Evolutionary conservation across 139 green algal genomes (phyloP), one percentile per base, ranked within the genome.

Genomic region (Chlorella sorokiniana): DNA sequence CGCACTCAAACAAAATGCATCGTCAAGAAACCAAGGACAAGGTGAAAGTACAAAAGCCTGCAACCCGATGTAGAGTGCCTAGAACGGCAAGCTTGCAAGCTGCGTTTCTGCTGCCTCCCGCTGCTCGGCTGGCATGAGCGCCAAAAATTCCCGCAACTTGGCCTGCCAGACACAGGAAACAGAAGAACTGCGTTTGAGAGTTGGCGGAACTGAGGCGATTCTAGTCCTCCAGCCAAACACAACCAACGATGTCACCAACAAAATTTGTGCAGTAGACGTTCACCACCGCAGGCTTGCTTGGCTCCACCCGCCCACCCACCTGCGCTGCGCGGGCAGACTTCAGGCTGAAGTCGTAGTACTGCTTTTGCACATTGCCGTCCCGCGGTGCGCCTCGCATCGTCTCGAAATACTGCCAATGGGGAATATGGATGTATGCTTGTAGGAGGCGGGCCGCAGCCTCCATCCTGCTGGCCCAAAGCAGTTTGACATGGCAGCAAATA

Each of bases 61-160:
- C 48, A 10, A 14, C 48, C 52, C 8, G 10, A 61, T 61, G 7
- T 5, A 3, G 2, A 8, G 23, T 1, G 37, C 10, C 67, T 40
- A 68, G 33, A 85, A 84, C 31, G 42, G 51, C 79, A 74, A 29
- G 25, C 40, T 38, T 37, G 52, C 71, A 40, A 84, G 78, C 80
- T 88, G 82, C 7, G 76, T 37, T 35, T 64, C 45, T 0, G 88
- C 88, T 48, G 88, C 88, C 62, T 86, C 81, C 10, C 87, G 38
- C 73, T 87, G 76, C n/a, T 91, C 86, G 14, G 48, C 35, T 14
- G 86, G 86, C 81, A 91, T 88, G 18, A 91, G 68, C 2, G 69
- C 81, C 78, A 91, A 27, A 20, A 92, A 89, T 35, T 88, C 78
- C 45, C 88, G 76, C 45, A 91, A 63, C 74, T 89, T 89, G 23